Evolutionary conservation across 2,329 filamentous ascomycete genomes (phyloP), one percentile per base, ranked within the genome.

Genomic region (Fusarium sp.): DNA sequence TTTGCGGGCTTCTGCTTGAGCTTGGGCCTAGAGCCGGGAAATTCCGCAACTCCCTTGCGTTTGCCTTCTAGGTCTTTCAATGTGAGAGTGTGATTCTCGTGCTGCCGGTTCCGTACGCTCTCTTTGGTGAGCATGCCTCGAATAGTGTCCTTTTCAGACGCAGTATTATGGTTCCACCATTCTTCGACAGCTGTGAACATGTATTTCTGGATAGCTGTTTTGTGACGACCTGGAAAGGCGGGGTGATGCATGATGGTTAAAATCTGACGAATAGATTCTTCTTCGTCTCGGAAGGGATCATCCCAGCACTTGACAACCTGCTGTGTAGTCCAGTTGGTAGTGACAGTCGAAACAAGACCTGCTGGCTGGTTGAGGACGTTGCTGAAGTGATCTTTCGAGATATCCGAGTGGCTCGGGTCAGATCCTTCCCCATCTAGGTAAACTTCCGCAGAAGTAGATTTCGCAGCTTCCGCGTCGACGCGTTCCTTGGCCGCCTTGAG

Each of bases 161-260:
- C 45, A 0, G 70, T 68, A 28, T 75, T 69, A 49, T 88, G 86
- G 45, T 91, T 85, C 2, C 88, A 90, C 94, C 94, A 97, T 56
- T 86, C 84, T 67, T 91, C 86, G 2, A 97, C 93, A 1, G 90
- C 90, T 32, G 89, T 85, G 79, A 92, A 97, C 94, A 97, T 97
- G 57, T 89, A 89, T 53, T 87, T 86, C 71, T 97, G 94, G 30
- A 94, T 88, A 76, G 95, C 90, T 59, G 91, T 85, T 65, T 85
- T 85, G 63, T 90, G 87, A 5, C 71, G 59, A 71, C 95, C 87
- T 12, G 93, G 89, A 41, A 93, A 83, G 4, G 91, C 91, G 0
- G 94, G 94, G 77, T 98, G 94, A 78, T 98, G 94, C 81, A 97
- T 94, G 7, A 92, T 89, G 20, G 87, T 86, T 43, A 93, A 80